These are phyloP conservation scores for Nannizzia gypsea DNA, from an alignment of 2,329 filamentous ascomycete species.

Conservation along the genomic window DNA sequence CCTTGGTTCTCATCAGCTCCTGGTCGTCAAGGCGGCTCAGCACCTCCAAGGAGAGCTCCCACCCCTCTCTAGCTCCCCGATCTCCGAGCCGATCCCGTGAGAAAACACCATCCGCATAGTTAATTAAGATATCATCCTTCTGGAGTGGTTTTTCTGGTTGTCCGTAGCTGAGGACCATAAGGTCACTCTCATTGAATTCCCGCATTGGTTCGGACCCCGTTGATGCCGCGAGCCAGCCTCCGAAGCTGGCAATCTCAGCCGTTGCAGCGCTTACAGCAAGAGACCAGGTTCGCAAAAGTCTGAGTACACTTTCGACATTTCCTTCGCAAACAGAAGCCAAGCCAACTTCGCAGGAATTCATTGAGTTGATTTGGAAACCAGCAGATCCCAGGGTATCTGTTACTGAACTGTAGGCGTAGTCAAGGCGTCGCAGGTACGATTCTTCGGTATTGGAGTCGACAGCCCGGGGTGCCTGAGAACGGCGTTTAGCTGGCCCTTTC, in stretches of 20 bases:
- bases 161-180: slow-evolving; percentile 67
- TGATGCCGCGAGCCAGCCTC: slow-evolving; percentile 63
- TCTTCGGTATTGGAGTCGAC: slow-evolving; percentile 46
- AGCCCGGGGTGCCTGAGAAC: slow-evolving; percentile 28
- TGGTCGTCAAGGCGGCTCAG: slow-evolving; percentile 69
- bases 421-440: slow-evolving; percentile 62
- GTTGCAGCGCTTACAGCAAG: slow-evolving; percentile 65
- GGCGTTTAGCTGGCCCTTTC: slow-evolving; percentile 6
- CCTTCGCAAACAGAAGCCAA: slow-evolving; percentile 74
- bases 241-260: slow-evolving; percentile 71
- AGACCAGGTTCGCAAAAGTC: slow-evolving; percentile 67
- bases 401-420: slow-evolving; percentile 54
- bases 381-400: slow-evolving; percentile 54
- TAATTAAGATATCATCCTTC: slow-evolving; percentile 66
- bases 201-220: slow-evolving; percentile 47
- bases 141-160: slow-evolving; percentile 50
- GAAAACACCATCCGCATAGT: slow-evolving; percentile 58
- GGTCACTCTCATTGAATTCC: slow-evolving; percentile 67
- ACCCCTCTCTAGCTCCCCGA: slow-evolving; percentile 52
- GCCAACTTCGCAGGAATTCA: slow-evolving; percentile 66
- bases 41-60: slow-evolving; percentile 78
- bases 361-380: slow-evolving; percentile 59
- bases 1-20: slow-evolving; percentile 57
- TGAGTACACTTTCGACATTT: slow-evolving; percentile 63
- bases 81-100: slow-evolving; percentile 25